A percentile compares a stretch with the other conserved stretches of the same genome.
phyloP scores from a whole-genome alignment of 768 basidiomycete species.

The Leccinum subgranulosum region DNA sequence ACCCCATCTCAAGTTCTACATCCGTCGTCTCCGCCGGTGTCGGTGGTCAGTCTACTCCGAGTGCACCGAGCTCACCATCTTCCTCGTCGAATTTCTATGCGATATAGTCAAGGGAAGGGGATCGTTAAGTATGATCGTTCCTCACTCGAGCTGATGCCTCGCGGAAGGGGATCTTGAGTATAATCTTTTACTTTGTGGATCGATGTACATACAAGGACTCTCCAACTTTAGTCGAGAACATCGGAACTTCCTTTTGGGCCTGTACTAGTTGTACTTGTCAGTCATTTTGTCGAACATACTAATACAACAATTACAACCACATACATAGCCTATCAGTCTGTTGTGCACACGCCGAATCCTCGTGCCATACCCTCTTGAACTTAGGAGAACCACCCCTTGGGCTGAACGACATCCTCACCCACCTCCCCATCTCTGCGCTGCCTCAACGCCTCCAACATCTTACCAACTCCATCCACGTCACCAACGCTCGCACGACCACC shows the following conservation, averaged over 20 bases:
- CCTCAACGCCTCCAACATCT: slow-evolving; percentile 62
- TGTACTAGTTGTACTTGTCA: too few species aligned
- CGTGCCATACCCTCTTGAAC: slow-evolving; percentile 14
- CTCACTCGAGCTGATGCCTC: too few species aligned
- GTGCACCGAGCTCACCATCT: background rate
- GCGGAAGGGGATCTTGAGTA: too few species aligned
- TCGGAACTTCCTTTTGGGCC: background rate
- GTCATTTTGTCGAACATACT: background rate
- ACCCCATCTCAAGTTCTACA: too few species aligned
- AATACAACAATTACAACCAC: background rate
- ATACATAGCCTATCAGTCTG: too few species aligned
- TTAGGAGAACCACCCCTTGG: slow-evolving; percentile 56
- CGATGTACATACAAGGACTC: too few species aligned
- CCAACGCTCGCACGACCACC: slow-evolving; percentile 64
- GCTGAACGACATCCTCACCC: slow-evolving; percentile 36
- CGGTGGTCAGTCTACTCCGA: background rate
- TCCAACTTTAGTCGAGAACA: background rate
- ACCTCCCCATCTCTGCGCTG: slow-evolving; percentile 67
- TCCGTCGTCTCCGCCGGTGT: background rate
- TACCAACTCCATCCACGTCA: slow-evolving; percentile 64
- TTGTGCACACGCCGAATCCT: background rate
- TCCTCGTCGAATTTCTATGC: background rate
- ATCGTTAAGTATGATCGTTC: background rate
- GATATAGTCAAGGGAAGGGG: background rate
- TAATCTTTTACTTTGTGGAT: too few species aligned